Evolutionary conservation across 116 monocot genomes (phyloP).

Genomic region (Cymodocea nodosa): DNA sequence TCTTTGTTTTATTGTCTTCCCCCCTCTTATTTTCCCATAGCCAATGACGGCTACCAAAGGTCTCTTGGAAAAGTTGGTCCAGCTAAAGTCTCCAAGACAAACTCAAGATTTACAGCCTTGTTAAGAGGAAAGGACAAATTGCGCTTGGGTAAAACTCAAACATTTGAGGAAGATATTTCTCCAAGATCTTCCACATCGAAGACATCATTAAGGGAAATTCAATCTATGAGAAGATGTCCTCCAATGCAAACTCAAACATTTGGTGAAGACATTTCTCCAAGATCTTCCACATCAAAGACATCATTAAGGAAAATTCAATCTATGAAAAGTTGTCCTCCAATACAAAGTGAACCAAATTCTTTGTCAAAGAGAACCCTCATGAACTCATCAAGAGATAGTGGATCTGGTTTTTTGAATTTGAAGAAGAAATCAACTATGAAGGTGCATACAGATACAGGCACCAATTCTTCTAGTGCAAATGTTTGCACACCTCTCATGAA

Average conservation of each 20-base stretch:
- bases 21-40: slow-evolving; percentile 11
- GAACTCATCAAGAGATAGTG: slow-evolving; percentile 13
- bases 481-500: slow-evolving; percentile 43
- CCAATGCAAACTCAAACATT: slow-evolving; percentile 11
- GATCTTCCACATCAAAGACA: slow-evolving; percentile 20
- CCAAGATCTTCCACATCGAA: slow-evolving; percentile 22
- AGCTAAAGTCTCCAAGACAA: slow-evolving; percentile 10
- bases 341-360: slow-evolving; percentile 10
- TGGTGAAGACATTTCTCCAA: slow-evolving; percentile 18
- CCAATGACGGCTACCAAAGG: slow-evolving; percentile 22
- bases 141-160: slow-evolving; percentile 11
- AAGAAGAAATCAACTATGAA: slow-evolving; percentile 18
- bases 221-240: slow-evolving; percentile 15
- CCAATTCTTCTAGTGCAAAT: slow-evolving; percentile 4
- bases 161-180: slow-evolving; percentile 22
- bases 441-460: neutral
- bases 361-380: slow-evolving; percentile 11
- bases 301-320: slow-evolving; percentile 15
- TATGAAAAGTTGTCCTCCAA: slow-evolving; percentile 14
- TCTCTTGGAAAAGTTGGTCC: slow-evolving; percentile 12
- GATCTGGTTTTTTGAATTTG: slow-evolving; percentile 17
- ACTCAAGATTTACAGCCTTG: slow-evolving; percentile 17
- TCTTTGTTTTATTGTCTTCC: neutral
- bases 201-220: slow-evolving; percentile 14
- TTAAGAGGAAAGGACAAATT: slow-evolving; percentile 16